A percentile compares a stretch with the other conserved stretches of the same genome.
Conservation (phyloP, 345 rosid species). For the Punica granatum region DNA sequence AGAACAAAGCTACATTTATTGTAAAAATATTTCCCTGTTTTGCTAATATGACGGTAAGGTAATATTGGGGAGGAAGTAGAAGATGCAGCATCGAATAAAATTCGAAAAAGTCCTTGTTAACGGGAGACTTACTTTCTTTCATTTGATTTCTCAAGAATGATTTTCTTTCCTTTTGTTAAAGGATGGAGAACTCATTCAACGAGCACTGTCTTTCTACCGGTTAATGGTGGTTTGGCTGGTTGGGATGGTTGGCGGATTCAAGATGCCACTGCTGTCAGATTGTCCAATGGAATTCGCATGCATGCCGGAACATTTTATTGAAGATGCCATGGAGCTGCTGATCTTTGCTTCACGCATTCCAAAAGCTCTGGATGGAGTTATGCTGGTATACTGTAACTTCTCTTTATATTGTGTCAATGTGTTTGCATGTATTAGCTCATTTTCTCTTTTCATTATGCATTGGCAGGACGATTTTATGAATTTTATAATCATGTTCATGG, state of each 20-base stretch:
- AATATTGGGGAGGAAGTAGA: too few relatives aligned
- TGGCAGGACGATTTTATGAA: constrained; percentile 96
- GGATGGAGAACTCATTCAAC: constrained; percentile 79
- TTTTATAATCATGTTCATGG: constrained; percentile 98
- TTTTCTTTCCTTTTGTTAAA: constrained; percentile 16
- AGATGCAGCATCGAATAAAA: too few relatives aligned
- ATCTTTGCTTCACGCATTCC: constrained; percentile 91
- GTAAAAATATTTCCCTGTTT: too few relatives aligned
- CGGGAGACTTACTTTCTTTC: neutral
- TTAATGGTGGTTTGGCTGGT: constrained; percentile 89
- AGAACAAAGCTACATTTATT: too few relatives aligned
- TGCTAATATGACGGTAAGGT: too few relatives aligned
- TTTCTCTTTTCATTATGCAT: constrained; percentile 12
- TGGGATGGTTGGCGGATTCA: constrained; percentile 85
- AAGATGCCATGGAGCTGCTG: constrained; percentile 95
- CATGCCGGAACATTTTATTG: constrained; percentile 98
- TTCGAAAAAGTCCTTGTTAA: too few relatives aligned
- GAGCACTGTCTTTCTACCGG: constrained; percentile 80
- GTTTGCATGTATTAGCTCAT: neutral
- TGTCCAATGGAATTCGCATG: constrained; percentile 93
- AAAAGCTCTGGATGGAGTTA: constrained; percentile 76
- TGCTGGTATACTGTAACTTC: constrained; percentile 45
- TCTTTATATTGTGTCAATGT: neutral
- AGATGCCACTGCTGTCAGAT: constrained; percentile 74
- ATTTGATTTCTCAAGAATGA: neutral